phyloP scores from a whole-genome alignment of 2,329 filamentous ascomycete species.

The Arthrocladium fulminans region DNA sequence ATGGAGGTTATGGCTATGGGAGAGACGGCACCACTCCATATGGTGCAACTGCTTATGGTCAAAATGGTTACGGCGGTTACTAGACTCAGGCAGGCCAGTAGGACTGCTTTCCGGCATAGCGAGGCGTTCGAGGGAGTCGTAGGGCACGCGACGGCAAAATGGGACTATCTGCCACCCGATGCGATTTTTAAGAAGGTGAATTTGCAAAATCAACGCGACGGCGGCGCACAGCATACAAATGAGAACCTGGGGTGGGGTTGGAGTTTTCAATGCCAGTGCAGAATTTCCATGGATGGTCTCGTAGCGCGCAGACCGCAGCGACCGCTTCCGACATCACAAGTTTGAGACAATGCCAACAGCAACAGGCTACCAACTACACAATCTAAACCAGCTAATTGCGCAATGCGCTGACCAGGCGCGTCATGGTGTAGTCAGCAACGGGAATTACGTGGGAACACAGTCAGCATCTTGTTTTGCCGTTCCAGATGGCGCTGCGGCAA shows the following conservation, averaged over 20 bases:
- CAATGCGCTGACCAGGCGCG: not conserved
- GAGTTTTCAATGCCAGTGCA: no score
- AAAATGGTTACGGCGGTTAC: constrained; percentile 29
- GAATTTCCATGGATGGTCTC: no score
- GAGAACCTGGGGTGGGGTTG: no score
- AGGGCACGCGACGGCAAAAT: not conserved
- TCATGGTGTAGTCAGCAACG: not conserved
- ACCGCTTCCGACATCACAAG: no score
- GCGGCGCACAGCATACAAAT: no score
- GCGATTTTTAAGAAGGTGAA: no score
- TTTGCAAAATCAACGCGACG: no score
- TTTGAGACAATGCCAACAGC: not conserved
- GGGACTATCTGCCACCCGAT: not conserved
- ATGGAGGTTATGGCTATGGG: constrained; percentile 54
- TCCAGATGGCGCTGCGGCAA: no score
- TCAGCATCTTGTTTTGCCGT: not conserved
- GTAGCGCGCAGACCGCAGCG: no score
- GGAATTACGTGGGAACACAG: not conserved
- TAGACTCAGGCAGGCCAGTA: constrained; percentile 4
- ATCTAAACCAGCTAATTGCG: not conserved
- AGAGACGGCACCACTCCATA: constrained; percentile 47
- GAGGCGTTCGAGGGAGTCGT: not conserved
- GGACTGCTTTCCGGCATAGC: not conserved
- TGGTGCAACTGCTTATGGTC: constrained; percentile 55
- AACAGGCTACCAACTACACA: not conserved